Evolutionary conservation across 2,329 filamentous ascomycete genomes (phyloP).

Genomic region (Neophaeococcomyces aloes): DNA sequence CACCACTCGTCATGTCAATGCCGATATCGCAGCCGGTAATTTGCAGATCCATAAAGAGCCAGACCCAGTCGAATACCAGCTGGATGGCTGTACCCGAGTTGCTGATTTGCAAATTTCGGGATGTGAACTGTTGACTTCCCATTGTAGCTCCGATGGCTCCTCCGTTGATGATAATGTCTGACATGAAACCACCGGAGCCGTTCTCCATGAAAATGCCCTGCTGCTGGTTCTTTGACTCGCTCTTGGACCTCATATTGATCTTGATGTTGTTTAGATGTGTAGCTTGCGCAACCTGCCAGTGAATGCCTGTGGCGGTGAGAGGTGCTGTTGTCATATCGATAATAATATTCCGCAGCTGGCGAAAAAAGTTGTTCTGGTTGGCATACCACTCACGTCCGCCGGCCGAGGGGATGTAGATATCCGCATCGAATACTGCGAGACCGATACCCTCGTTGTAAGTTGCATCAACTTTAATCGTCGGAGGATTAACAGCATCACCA

Average conservation of each 20-base stretch:
- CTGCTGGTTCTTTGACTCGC: conserved; percentile 37
- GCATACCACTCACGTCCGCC: conserved; percentile 56
- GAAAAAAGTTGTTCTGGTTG: conserved; percentile 64
- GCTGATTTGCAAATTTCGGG: conserved; percentile 40
- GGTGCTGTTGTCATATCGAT: conserved; percentile 57
- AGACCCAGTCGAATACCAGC: conserved; percentile 49
- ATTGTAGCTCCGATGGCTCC: conserved; percentile 50
- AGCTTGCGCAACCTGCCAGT: conserved; percentile 67
- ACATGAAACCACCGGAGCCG: conserved; percentile 53
- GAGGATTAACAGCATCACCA: conserved; percentile 58
- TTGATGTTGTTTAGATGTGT: conserved; percentile 62
- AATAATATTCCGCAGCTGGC: conserved; percentile 63
- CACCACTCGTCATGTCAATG: conserved; percentile 38
- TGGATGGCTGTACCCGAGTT: conserved; percentile 44
- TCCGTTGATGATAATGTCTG: conserved; percentile 50
- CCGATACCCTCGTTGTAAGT: conserved; percentile 51
- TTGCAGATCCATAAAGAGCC: conserved; percentile 46
- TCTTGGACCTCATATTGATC: conserved; percentile 56
- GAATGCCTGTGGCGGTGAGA: conserved; percentile 52
- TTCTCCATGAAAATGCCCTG: conserved; percentile 55
- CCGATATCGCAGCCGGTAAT: conserved; percentile 45
- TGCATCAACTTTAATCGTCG: conserved; percentile 34
- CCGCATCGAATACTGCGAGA: conserved; percentile 70
- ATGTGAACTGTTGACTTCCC: conserved; percentile 57
- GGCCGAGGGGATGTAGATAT: conserved; percentile 54